phyloP scores from a whole-genome alignment of 148 eudicot genomes.

The Nepenthes mirabilis region DNA sequence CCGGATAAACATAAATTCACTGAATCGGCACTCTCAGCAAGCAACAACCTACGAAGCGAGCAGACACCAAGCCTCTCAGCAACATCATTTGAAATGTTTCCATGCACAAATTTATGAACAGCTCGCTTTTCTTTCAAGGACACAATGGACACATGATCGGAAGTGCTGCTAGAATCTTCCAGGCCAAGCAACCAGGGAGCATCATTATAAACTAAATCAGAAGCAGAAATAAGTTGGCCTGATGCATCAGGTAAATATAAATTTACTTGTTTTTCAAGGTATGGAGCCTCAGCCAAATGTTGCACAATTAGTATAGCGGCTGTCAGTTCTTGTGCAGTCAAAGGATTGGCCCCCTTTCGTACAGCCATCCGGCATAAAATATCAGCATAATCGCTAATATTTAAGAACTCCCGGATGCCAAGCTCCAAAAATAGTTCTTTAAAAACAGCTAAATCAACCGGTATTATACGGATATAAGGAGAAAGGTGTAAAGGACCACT shows the following conservation, averaged over 20 bases:
- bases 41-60: conserved; percentile 85
- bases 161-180: conserved; percentile 43
- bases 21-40: conserved; percentile 98
- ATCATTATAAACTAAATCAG: conserved; percentile 89
- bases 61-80: conserved; percentile 98
- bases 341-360: conserved; percentile 50
- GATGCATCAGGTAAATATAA: conserved; percentile 84
- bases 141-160: conserved; percentile 29
- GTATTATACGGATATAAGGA: conserved; percentile 95
- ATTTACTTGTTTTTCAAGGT: conserved; percentile 42
- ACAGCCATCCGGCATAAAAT: conserved; percentile 70
- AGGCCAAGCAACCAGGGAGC: conserved; percentile 99
- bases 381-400: conserved; percentile 62
- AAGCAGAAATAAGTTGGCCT: conserved; percentile 50
- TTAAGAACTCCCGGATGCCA: conserved; percentile 67
- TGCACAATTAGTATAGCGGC: conserved; percentile 87
- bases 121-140: conserved; percentile 41
- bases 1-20: conserved; percentile 93
- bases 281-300: conserved; percentile 71
- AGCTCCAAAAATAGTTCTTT: conserved; percentile 85
- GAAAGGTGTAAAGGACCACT: conserved; percentile 95
- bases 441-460: conserved; percentile 89
- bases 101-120: conserved; percentile 87
- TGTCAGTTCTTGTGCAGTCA: conserved; percentile 64
- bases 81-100: conserved; percentile 91